Evolutionary conservation across 148 eudicot genomes (phyloP).

Genomic region (Beta vulgaris): DNA sequence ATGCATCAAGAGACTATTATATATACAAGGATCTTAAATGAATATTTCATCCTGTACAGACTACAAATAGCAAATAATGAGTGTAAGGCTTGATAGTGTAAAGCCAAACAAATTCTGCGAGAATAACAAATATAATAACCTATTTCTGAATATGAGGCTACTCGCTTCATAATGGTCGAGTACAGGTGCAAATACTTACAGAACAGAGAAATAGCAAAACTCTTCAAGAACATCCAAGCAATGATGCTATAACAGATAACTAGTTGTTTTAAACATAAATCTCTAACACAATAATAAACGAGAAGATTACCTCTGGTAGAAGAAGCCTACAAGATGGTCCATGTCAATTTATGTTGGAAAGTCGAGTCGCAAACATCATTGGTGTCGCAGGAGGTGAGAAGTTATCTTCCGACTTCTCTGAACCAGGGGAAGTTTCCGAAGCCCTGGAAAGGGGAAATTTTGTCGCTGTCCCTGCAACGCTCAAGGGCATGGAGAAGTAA

Average conservation of each 20-base stretch:
- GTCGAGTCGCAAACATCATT: conserved; percentile 28
- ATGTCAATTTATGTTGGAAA: conserved; percentile 25
- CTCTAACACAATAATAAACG: background rate
- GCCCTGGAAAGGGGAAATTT: conserved; percentile 23
- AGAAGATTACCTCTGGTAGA: conserved; percentile 23
- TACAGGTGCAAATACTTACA: conserved; percentile 10
- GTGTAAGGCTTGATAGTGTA: background rate
- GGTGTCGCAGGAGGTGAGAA: conserved; percentile 60
- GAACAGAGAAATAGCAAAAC: background rate
- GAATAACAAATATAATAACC: background rate
- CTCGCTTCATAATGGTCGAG: background rate
- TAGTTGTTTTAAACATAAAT: background rate
- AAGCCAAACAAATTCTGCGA: background rate
- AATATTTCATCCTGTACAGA: background rate
- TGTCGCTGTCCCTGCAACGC: conserved; percentile 17
- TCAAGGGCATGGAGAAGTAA: conserved; percentile 23
- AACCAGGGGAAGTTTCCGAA: conserved; percentile 15
- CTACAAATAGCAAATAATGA: background rate
- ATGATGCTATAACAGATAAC: background rate
- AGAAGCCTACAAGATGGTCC: conserved; percentile 6
- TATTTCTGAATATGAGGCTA: background rate
- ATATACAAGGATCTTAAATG: background rate
- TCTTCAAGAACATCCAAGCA: background rate
- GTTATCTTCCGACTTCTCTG: conserved; percentile 24
- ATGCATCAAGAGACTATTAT: too few relatives aligned